Base-by-base conservation (phyloP, 345 rosid species). In the Turritis glabra region DNA sequence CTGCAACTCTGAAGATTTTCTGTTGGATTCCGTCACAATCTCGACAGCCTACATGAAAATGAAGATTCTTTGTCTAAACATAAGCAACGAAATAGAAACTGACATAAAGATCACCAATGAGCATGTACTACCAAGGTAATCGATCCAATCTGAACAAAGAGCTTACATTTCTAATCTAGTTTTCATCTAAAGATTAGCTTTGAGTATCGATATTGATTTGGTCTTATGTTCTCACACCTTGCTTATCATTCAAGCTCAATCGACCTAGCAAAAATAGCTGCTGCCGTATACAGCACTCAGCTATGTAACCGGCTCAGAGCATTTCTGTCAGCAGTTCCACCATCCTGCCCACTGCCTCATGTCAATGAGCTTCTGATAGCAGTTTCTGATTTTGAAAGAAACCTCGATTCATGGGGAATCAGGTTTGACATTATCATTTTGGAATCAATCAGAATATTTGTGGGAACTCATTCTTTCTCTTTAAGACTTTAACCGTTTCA, bases 71-170 rank as follows among this genome's bases (percentile, higher is more conserved):
- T 88, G 90, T 75, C 62, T 73, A 69, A 89, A 68, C 67, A 73
- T 95, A 58, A 77, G 90, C 70, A 85, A 79, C 47, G 99, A 95
- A 80, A 85, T 92, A 77, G 85, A 77, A 68, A 75, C 89, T 48
- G 97, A 92, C 72, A 89, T 95, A 80, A 84, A 87, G 82, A 95
- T 95, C 74, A 96, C 90, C 87, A 88, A 85, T 74, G 90, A 85
- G 60, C 90, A 95, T 72, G 81, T 95, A 64, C 88, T 95, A 40
- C 99, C 97, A 51, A 92, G 97, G 99, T 90, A 83, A 43, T 43
- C 32, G 3, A 51, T 40, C 11, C n/a, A 15, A 19, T 10, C 29
- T 3, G 10, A 58, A 38, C 67, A 70, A 13, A 67, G 47, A 59
- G 44, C 9, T 50, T 66, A 33, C n/a, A 63, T 54, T 18, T 47